phyloP scores from a whole-genome alignment of 2,329 filamentous ascomycete genomes.

The Xylaria sp. region DNA sequence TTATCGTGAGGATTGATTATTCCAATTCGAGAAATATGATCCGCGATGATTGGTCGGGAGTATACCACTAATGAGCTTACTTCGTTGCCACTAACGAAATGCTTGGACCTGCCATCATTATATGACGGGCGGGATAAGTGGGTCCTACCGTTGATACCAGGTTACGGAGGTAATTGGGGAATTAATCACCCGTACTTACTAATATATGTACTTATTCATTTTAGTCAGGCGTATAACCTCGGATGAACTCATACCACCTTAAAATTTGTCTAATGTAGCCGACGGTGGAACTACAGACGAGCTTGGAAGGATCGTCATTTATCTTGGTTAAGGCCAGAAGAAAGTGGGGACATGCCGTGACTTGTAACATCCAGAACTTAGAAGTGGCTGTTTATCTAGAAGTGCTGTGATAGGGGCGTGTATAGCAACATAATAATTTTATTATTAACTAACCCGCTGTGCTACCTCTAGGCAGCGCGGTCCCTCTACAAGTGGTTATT shows the following conservation, averaged over 20 bases:
- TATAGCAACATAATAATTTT: too few species aligned
- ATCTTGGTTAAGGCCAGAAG: neutral
- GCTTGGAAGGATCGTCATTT: neutral
- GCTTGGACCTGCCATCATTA: neutral
- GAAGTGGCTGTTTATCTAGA: too few species aligned
- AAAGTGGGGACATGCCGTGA: too few species aligned
- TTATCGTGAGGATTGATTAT: neutral
- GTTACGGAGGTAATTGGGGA: constrained; percentile 6
- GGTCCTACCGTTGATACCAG: neutral
- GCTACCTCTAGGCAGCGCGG: too few species aligned
- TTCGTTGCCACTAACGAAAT: neutral
- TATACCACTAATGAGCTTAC: constrained; percentile 7
- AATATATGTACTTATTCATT: neutral
- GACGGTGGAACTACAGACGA: constrained; percentile 18
- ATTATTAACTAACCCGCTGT: too few species aligned
- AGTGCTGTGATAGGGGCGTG: too few species aligned
- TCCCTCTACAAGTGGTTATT: too few species aligned
- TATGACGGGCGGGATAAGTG: neutral
- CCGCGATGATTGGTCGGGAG: constrained; percentile 17
- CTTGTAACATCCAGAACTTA: too few species aligned
- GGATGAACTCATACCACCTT: constrained; percentile 20
- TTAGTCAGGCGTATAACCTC: neutral
- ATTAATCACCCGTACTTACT: constrained; percentile 25
- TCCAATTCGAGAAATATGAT: constrained; percentile 16
- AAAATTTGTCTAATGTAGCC: neutral